These are phyloP conservation scores for Pelargonium exstipulatum DNA, from an alignment of 441 rosid genomes.

Conservation along the genomic window DNA sequence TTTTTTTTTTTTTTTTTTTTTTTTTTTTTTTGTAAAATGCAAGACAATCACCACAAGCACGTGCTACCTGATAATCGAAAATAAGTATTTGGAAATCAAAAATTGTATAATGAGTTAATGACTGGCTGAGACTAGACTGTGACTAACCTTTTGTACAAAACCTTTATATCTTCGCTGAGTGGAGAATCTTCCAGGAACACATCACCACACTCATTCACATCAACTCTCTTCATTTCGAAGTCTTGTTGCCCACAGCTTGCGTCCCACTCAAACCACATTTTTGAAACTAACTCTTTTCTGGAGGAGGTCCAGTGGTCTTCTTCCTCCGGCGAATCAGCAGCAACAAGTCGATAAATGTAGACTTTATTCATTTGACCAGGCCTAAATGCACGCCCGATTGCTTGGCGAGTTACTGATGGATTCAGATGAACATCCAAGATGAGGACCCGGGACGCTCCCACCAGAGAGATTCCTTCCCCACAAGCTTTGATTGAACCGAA, in stretches of 20 bases:
- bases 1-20: too few relatives aligned
- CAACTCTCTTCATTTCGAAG: conserved; percentile 44
- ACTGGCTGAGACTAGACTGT: not conserved
- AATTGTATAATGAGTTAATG: not conserved
- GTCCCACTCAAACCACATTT: conserved; percentile 93
- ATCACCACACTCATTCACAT: conserved; percentile 48
- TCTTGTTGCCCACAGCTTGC: conserved; percentile 44
- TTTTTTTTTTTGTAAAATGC: too few relatives aligned
- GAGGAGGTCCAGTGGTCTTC: conserved; percentile 56
- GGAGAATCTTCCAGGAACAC: conserved; percentile 40
- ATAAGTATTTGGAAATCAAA: not conserved
- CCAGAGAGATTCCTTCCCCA: conserved; percentile 86
- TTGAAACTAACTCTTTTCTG: conserved; percentile 65
- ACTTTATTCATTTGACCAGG: conserved; percentile 83
- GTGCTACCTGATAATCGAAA: not conserved
- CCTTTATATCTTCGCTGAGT: conserved; percentile 42
- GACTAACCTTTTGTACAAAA: conserved; percentile 54
- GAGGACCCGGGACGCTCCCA: conserved; percentile 73
- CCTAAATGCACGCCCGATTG: conserved; percentile 76
- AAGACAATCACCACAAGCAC: not conserved
- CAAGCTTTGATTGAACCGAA: conserved; percentile 91
- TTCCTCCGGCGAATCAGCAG: conserved; percentile 74
- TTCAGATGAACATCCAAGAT: conserved; percentile 81
- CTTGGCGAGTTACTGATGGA: conserved; percentile 93
- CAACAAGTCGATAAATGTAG: conserved; percentile 54